Percentiles rank a stretch among this genome's conserved stretches.
These are phyloP conservation scores for Pyrus bretschneideri DNA, from an alignment of 306 rosid genomes.

Conservation along the genomic window DNA sequence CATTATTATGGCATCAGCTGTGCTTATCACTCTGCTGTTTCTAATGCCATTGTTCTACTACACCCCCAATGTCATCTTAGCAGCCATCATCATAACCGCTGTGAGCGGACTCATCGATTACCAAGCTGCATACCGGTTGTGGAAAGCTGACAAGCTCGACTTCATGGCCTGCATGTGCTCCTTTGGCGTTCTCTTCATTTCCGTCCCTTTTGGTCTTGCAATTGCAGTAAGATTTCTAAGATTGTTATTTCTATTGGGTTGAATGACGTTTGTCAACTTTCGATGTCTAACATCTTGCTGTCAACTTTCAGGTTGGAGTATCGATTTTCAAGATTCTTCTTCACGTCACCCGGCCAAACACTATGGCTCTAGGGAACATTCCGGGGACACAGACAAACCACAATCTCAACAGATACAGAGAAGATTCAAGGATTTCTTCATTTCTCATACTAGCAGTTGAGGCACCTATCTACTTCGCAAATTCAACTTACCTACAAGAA, in stretches of 20 bases:
- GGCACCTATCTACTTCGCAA: slow-evolving; percentile 94
- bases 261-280: neutral
- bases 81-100: slow-evolving; percentile 89
- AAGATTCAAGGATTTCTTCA: slow-evolving; percentile 69
- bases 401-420: slow-evolving; percentile 59
- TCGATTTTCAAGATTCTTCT: slow-evolving; percentile 92
- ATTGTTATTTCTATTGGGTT: neutral
- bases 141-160: slow-evolving; percentile 97
- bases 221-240: slow-evolving; percentile 58
- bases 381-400: slow-evolving; percentile 85
- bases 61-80: slow-evolving; percentile 82
- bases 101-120: slow-evolving; percentile 82
- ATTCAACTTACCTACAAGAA: slow-evolving; percentile 92
- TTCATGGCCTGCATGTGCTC: slow-evolving; percentile 81
- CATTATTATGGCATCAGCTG: slow-evolving; percentile 80
- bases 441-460: slow-evolving; percentile 81
- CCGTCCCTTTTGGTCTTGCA: slow-evolving; percentile 88
- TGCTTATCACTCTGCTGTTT: slow-evolving; percentile 86
- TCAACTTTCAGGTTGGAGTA: slow-evolving; percentile 63
- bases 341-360: slow-evolving; percentile 91
- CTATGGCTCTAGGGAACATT: slow-evolving; percentile 67
- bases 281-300: neutral
- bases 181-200: slow-evolving; percentile 85
- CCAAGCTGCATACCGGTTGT: slow-evolving; percentile 55
- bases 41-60: slow-evolving; percentile 91